Percentiles rank a stretch among this genome's conserved stretches.
Conservation (phyloP, 495 filamentous ascomycete species). For the Penicillium taxi region DNA sequence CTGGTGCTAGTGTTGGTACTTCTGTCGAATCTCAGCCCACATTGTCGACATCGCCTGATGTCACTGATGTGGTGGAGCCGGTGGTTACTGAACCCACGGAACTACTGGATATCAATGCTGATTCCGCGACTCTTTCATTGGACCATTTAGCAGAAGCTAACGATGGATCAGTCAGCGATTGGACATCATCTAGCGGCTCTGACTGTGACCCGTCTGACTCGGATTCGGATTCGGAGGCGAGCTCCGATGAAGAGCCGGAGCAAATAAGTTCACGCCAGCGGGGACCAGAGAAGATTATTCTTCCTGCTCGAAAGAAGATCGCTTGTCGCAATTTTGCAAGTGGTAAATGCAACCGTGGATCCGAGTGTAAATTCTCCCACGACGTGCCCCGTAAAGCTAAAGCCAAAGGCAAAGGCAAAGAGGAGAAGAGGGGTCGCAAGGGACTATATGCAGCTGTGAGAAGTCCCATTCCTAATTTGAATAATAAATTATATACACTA, state of each 20-base stretch:
- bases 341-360: slow-evolving; percentile 39
- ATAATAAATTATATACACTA: neutral
- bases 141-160: neutral
- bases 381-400: slow-evolving; percentile 27
- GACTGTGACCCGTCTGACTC: too few relatives aligned
- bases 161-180: slow-evolving; percentile 2
- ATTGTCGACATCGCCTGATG: too few relatives aligned
- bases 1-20: neutral
- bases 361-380: slow-evolving; percentile 41
- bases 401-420: slow-evolving; percentile 22
- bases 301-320: slow-evolving; percentile 34
- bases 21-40: neutral
- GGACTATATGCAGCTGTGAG: slow-evolving; percentile 46
- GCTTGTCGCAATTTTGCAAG: slow-evolving; percentile 41
- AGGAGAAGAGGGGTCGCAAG: slow-evolving; percentile 32
- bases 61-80: neutral
- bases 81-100: slow-evolving; percentile 1
- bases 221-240: slow-evolving; percentile 21
- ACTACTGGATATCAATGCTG: neutral
- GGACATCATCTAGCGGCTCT: slow-evolving; percentile 13
- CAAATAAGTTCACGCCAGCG: slow-evolving; percentile 32
- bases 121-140: too few relatives aligned
- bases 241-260: slow-evolving; percentile 35
- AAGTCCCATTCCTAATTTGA: neutral
- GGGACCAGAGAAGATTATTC: slow-evolving; percentile 35